These are phyloP conservation scores for Endotrypanum monterogeii DNA, from an alignment of 208 protist genomes.

Conservation along the genomic window DNA sequence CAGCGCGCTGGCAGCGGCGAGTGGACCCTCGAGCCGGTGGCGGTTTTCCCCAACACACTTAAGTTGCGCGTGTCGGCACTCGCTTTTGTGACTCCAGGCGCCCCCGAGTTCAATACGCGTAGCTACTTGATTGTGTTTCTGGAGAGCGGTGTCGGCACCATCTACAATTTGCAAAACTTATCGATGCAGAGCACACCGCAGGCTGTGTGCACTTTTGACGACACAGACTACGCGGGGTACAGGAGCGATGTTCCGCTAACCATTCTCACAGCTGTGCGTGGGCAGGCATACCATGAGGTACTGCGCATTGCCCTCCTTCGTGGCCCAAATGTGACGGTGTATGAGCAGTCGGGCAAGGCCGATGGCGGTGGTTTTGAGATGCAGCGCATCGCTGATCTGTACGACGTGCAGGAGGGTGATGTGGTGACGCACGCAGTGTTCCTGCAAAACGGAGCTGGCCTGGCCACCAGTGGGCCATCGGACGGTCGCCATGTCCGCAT, in stretches of 20 bases:
- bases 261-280: slow-evolving; percentile 50
- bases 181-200: slow-evolving; percentile 34
- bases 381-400: slow-evolving; percentile 42
- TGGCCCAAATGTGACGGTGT: slow-evolving; percentile 48
- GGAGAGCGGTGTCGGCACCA: slow-evolving; percentile 54
- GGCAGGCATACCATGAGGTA: slow-evolving; percentile 68
- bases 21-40: slow-evolving; percentile 21
- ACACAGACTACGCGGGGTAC: slow-evolving; percentile 60
- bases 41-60: slow-evolving; percentile 40
- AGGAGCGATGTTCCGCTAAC: slow-evolving; percentile 38
- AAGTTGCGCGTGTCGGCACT: slow-evolving; percentile 56
- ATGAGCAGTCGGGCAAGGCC: slow-evolving; percentile 43
- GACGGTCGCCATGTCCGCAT: slow-evolving; percentile 64
- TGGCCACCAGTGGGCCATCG: slow-evolving; percentile 65
- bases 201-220: slow-evolving; percentile 50
- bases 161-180: slow-evolving; percentile 55
- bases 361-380: slow-evolving; percentile 41
- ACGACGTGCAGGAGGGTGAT: slow-evolving; percentile 58
- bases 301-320: slow-evolving; percentile 53
- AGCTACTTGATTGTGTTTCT: slow-evolving; percentile 63
- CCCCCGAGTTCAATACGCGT: slow-evolving; percentile 71
- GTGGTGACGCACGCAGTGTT: slow-evolving; percentile 48
- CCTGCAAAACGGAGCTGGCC: slow-evolving; percentile 49
- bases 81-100: slow-evolving; percentile 44
- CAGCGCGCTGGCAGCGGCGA: slow-evolving; percentile 21